A percentile compares a stretch with the other conserved stretches of the same genome.
These are phyloP conservation scores for Mycena metata DNA, from an alignment of 768 basidiomycete species.

Conservation along the genomic window DNA sequence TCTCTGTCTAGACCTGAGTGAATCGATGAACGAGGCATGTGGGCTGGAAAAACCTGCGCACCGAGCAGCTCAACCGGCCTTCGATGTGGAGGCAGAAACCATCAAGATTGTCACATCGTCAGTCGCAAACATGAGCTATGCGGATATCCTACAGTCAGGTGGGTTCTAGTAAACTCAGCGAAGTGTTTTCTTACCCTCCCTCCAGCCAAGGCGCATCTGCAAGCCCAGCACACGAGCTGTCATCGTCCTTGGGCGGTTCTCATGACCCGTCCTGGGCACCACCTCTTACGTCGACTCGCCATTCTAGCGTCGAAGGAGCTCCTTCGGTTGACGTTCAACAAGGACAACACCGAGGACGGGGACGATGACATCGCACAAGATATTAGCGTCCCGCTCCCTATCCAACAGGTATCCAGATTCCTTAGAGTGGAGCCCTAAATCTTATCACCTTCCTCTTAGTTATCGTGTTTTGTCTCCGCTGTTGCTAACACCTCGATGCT, in stretches of 20 bases:
- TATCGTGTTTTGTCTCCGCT: slow-evolving; percentile 21
- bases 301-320: slow-evolving; percentile 8
- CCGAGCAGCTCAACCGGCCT: not conserved
- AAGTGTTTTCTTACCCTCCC: not conserved
- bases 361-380: not conserved
- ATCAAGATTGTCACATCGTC: not conserved
- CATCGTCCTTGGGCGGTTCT: slow-evolving; percentile 35
- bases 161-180: not conserved
- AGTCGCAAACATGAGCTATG: slow-evolving; percentile 7
- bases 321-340: not conserved
- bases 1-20: slow-evolving; percentile 45
- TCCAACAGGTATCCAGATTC: slow-evolving; percentile 3
- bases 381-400: not conserved
- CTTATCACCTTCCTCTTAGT: not conserved
- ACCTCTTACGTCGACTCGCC: slow-evolving; percentile 3
- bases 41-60: slow-evolving; percentile 30
- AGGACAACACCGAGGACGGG: not conserved
- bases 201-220: slow-evolving; percentile 33
- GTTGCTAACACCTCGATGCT: not conserved
- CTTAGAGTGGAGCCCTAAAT: not conserved
- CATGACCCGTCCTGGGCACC: not conserved
- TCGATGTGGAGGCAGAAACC: slow-evolving; percentile 28
- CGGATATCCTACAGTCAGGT: slow-evolving; percentile 33
- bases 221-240: slow-evolving; percentile 14
- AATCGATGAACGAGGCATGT: slow-evolving; percentile 44